Base-by-base conservation (phyloP, 345 rosid genomes). In the Noccaea caerulescens region DNA sequence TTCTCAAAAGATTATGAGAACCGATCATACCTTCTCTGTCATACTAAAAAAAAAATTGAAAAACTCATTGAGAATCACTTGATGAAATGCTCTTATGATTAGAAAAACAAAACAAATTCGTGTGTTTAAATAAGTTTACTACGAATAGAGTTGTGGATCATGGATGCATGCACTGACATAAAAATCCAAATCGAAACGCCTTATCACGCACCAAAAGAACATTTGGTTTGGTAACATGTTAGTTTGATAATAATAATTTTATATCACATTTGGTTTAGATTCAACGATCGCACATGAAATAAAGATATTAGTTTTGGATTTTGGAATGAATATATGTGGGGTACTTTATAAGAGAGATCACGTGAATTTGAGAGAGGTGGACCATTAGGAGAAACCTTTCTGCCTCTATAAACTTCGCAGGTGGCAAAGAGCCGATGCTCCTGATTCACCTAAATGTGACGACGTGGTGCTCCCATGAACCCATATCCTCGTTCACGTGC, bases 381-480 rank as follows among this genome's bases (percentile, higher is more conserved):
- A 58, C 51, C 72, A 58, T 38, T 57, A 57, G 45, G 14, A 2
- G 33, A 71, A 46, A 27, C 46, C 63, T 41, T 53, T 41, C 61
- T 60, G 45, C 76, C 67, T 73, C 54, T 66, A 25, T 2, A 33
- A 32, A 60, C 69, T 74, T 68, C 50, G 73, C 78, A 67, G 56
- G 57, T 66, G 68, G 46, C 61, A 61, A 66, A 51, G 61, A 51
- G 60, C 7, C 46, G 73, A 59, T 59, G 18, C 38, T 12, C 2
- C 63, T 43, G 33, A 62, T 58, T 57, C 54, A 47, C 64, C 58
- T 36, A 66, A 66, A 4, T 38, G 50, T 25, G 49, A 50, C 57
- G 46, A 72, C 65, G 76, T 72, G 76, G 33, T 65, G 52, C 41
- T 56, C 59, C 20, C 10, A 45, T 36, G 49, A 66, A 72, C 64